Evolutionary conservation across 148 eudicot genomes (phyloP).

Genomic region (Tetragonia tetragonoides): DNA sequence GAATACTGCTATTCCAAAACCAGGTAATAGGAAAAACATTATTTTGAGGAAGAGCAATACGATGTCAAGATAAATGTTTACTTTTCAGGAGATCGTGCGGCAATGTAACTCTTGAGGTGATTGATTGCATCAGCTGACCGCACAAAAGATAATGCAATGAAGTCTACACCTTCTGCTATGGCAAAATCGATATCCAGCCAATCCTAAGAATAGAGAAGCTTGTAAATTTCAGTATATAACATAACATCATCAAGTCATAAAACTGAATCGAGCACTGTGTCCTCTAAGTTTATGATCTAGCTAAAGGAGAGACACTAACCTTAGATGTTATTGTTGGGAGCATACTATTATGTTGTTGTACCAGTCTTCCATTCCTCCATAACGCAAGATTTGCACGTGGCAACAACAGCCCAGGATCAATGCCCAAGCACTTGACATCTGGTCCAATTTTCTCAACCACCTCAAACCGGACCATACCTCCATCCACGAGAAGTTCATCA

Average conservation of each 20-base stretch:
- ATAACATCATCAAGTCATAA: background rate
- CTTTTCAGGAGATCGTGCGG: slow-evolving; percentile 31
- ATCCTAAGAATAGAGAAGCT: slow-evolving; percentile 25
- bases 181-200: slow-evolving; percentile 44
- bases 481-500: slow-evolving; percentile 78
- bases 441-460: slow-evolving; percentile 68
- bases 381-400: slow-evolving; percentile 79
- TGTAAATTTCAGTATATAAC: background rate
- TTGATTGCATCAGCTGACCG: slow-evolving; percentile 34
- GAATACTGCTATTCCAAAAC: background rate
- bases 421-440: slow-evolving; percentile 69
- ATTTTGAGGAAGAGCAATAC: too few species aligned
- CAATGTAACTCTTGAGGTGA: slow-evolving; percentile 35
- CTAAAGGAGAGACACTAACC: slow-evolving; percentile 32
- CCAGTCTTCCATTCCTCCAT: slow-evolving; percentile 78
- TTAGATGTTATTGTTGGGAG: slow-evolving; percentile 76
- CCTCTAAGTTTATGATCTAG: background rate
- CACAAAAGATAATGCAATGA: slow-evolving; percentile 38
- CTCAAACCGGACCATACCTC: slow-evolving; percentile 86
- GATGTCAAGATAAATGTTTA: background rate
- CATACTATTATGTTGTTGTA: slow-evolving; percentile 46
- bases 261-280: background rate
- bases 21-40: background rate
- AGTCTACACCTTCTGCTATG: slow-evolving; percentile 36
- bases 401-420: slow-evolving; percentile 68